Evolutionary conservation across 1,284 basidiomycete species (phyloP), one percentile per base, ranked within the genome.

Genomic region (Apiotrichum gracile): DNA sequence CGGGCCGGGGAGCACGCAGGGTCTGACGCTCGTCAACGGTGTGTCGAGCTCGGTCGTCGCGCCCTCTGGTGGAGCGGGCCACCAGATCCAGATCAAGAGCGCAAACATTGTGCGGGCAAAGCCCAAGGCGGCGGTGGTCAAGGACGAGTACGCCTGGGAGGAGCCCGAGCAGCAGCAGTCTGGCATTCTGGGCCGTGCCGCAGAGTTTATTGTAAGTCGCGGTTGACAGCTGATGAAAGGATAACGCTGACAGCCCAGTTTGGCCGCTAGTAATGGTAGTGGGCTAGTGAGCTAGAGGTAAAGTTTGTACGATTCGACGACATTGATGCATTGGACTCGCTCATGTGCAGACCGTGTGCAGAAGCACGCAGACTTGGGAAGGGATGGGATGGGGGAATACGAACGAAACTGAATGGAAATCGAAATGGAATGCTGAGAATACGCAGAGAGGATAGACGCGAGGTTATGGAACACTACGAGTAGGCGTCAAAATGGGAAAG

Each of bases 91-190:
- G 47, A 38, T 66, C 27, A 59, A 64, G 47, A 57, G 35, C 24
- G 47, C 41, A 6, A 55, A 59, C 31, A 65, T 68, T 24, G 56
- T 67, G 33, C 57, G 55, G 33, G 41, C 58, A 12, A 62, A 61
- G 38, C 59, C 55, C 25, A 57, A 57, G 49, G 31, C 51, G 13
- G 34, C 39, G 26, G 49, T 51, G 17, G 47, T 49, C n/a, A 54
- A 46, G 37, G 66, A 62, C 25, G 68, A 66, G 21, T 68, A 65
- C 52, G 54, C 52, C 12, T 70, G 68, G 67, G 67, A 68, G 39
- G 65, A 67, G 47, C 47, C 61, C 21, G 65, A 66, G 29, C 58
- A 62, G 29, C 58, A 62, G 40, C 61, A 64, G 47, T 59, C 61
- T 26, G 65, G 66, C 56, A 31, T 49, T 12, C 37, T 59, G 14